Evolutionary conservation across 768 basidiomycete genomes (phyloP).

Genomic region (Amanita rimosa): DNA sequence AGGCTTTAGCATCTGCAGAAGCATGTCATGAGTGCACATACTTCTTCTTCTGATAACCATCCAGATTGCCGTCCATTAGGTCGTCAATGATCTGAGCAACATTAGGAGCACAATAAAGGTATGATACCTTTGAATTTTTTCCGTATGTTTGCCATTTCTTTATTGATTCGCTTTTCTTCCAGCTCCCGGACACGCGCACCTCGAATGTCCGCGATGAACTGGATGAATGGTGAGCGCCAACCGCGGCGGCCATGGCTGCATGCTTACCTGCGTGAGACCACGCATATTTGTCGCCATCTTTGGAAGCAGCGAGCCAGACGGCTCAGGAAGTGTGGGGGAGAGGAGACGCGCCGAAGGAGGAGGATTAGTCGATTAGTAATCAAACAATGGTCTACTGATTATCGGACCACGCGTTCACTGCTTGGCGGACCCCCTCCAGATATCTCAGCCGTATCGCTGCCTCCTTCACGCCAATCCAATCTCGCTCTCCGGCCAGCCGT

Average conservation of each 20-base stretch:
- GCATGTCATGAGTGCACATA: conserved; percentile 20
- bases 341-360: conserved; percentile 80
- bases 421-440: conserved; percentile 49
- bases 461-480: conserved; percentile 47
- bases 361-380: conserved; percentile 47
- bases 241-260: not conserved
- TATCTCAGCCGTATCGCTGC: conserved; percentile 67
- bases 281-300: conserved; percentile 89
- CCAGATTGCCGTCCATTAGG: conserved; percentile 64
- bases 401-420: conserved; percentile 30
- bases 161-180: conserved; percentile 98
- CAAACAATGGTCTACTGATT: conserved; percentile 50
- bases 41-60: conserved; percentile 93
- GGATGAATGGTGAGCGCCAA: not conserved
- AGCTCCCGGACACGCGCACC: conserved; percentile 93
- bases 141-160: conserved; percentile 99
- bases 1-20: not conserved
- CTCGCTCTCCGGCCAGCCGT: conserved; percentile 31
- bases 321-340: conserved; percentile 51
- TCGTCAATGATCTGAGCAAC: not conserved
- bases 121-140: conserved; percentile 91
- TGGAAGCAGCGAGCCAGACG: conserved; percentile 7
- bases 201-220: conserved; percentile 99
- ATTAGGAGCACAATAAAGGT: conserved; percentile 3
- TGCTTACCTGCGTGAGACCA: conserved; percentile 78